Evolutionary conservation across 352 stramenopile genomes (phyloP), one percentile per base, ranked within the genome.

Genomic region (Globisporangium parvum): DNA sequence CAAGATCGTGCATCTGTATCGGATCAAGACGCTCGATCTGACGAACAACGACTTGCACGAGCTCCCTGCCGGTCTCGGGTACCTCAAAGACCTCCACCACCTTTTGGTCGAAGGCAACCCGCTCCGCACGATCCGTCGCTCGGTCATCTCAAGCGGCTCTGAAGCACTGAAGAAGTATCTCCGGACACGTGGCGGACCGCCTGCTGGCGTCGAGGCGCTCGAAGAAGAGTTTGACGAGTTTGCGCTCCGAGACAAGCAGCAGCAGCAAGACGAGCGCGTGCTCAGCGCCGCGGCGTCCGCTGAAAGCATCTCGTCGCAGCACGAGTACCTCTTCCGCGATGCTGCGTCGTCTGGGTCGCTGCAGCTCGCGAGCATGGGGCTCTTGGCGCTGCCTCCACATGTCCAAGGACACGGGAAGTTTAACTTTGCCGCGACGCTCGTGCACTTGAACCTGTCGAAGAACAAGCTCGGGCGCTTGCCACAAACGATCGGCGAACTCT

Each of bases 21-120:
- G 67, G 12, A 57, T 95, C 44, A 95, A 95, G 65, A 90, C 77
- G 17, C 66, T 95, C 1, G 85, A 95, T 57, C 42, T 92, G 39
- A 83, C 68, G n/a, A 95, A 95, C 59, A 95, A 95, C 48, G 80
- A 90, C 41, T 56, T 95, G 40, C 64, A 74, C 21, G 78, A 91
- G 55, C 62, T 95, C 15, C 80, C 82, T 17, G 68, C 81, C 1
- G 80, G 67, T 3, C 57, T 93, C 20, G 83, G 83, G 6, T 93
- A 91, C 31, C 53, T 91, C 14, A 88, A 88, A 58, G 71, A 88
- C 46, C 67, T 93, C 5, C 69, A 90, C 37, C 77, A 89, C 51
- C 65, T 93, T 12, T 53, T 87, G 35, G 77, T 90, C 26, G 80
- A 91, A 50, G 83, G 83, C 0, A 93, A 93, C 31, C 82, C 80